Percentiles rank a stretch among this genome's conserved stretches.
phyloP scores from a whole-genome alignment of 2,329 filamentous ascomycete species.

The Neonectria neomacrospora region DNA sequence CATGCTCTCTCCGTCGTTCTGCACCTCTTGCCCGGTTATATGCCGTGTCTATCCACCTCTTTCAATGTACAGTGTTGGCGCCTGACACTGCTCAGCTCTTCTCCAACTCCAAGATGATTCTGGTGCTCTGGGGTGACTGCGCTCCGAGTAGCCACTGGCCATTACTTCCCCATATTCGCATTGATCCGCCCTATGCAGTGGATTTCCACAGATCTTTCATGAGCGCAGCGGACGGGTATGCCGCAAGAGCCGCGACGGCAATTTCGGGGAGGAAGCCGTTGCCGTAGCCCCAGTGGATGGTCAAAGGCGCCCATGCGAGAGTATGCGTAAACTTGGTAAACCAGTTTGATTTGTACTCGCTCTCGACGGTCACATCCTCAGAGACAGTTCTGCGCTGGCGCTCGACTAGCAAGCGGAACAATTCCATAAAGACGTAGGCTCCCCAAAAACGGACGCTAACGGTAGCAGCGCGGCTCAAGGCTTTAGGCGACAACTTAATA shows the following conservation, averaged over 20 bases:
- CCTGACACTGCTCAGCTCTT: not conserved
- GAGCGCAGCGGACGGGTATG: slow-evolving; percentile 57
- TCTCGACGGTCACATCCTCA: slow-evolving; percentile 47
- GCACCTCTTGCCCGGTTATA: not conserved
- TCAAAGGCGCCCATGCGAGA: slow-evolving; percentile 82
- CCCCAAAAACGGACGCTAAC: slow-evolving; percentile 87
- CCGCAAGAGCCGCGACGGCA: slow-evolving; percentile 54
- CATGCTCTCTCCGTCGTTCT: not conserved
- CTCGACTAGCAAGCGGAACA: slow-evolving; percentile 70
- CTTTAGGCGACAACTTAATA: slow-evolving; percentile 66
- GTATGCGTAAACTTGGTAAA: slow-evolving; percentile 76
- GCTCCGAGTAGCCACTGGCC: not conserved
- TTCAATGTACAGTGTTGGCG: slow-evolving; percentile 10
- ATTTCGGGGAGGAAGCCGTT: slow-evolving; percentile 63
- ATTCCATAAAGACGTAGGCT: slow-evolving; percentile 79
- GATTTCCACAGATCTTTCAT: slow-evolving; percentile 59
- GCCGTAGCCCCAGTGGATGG: slow-evolving; percentile 83
- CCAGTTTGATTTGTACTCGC: slow-evolving; percentile 63
- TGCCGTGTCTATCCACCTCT: not conserved
- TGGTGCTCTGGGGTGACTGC: not conserved
- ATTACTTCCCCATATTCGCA: not conserved
- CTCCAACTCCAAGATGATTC: not conserved
- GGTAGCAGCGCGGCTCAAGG: slow-evolving; percentile 70
- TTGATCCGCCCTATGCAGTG: slow-evolving; percentile 44
- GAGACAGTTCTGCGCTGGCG: slow-evolving; percentile 53